A percentile compares a stretch with the other conserved stretches of the same genome.
Conservation (phyloP, 495 filamentous ascomycete species). For the Tuber borchii region DNA sequence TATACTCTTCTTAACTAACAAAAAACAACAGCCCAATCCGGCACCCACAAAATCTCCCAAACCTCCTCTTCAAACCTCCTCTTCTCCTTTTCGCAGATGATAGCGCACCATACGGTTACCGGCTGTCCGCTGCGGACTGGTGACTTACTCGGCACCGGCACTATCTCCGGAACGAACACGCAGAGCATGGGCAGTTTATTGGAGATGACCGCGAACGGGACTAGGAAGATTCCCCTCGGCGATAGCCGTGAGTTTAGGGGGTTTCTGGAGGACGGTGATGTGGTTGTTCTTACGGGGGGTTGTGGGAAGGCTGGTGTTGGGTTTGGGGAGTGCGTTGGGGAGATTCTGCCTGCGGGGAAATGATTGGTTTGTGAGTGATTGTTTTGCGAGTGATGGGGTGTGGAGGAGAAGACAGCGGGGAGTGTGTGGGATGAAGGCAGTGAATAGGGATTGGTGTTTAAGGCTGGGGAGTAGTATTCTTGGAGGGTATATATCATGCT, state of each 20-base stretch:
- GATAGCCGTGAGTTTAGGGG: conserved; percentile 62
- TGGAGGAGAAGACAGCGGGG: background rate
- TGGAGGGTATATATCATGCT: background rate
- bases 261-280: conserved; percentile 83
- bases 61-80: conserved; percentile 68
- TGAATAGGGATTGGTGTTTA: background rate
- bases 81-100: conserved; percentile 91
- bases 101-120: conserved; percentile 80
- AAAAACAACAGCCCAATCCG: conserved; percentile 49
- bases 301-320: conserved; percentile 58
- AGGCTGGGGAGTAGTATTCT: background rate
- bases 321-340: conserved; percentile 65
- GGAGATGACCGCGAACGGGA: conserved; percentile 62
- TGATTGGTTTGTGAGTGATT: background rate
- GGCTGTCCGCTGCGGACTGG: conserved; percentile 77
- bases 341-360: conserved; percentile 47
- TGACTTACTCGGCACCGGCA: conserved; percentile 82
- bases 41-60: conserved; percentile 58
- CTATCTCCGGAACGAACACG: conserved; percentile 67
- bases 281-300: conserved; percentile 60
- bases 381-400: background rate
- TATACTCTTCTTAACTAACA: conserved; percentile 13
- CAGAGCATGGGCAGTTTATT: conserved; percentile 66
- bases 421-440: background rate
- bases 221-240: conserved; percentile 56